Evolutionary conservation across 305 asterid genomes (phyloP).

Genomic region (Fraxinus baroniana): DNA sequence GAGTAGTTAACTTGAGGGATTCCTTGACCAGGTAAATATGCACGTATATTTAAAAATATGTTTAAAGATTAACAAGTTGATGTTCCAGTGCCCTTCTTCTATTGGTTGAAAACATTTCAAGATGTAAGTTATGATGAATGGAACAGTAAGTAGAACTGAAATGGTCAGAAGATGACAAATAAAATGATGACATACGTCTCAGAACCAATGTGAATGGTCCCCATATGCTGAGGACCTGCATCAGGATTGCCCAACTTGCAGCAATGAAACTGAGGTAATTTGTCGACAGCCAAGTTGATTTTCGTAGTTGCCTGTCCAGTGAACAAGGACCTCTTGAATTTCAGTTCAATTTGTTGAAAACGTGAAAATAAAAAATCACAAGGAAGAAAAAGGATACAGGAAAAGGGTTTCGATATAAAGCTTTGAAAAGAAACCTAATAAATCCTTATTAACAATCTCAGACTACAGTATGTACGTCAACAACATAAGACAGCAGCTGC

Average conservation of each 20-base stretch:
- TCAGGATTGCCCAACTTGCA: constrained; percentile 59
- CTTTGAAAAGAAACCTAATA: background rate
- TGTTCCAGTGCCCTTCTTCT: background rate
- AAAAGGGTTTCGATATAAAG: background rate
- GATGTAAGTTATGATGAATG: background rate
- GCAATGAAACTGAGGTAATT: constrained; percentile 70
- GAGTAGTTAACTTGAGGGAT: background rate
- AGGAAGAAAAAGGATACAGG: constrained; percentile 3
- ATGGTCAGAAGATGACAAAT: constrained; percentile 5
- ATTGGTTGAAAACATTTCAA: background rate
- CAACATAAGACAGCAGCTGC: background rate
- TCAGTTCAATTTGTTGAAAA: constrained; percentile 14
- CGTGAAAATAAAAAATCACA: background rate
- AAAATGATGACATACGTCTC: constrained; percentile 59
- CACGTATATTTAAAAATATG: background rate
- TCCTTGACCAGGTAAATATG: background rate
- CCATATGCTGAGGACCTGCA: constrained; percentile 92
- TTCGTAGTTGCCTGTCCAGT: constrained; percentile 83
- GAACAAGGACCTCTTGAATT: constrained; percentile 13
- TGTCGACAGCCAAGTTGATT: constrained; percentile 82
- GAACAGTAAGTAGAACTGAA: constrained; percentile 19
- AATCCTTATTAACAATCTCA: background rate
- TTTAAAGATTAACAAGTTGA: background rate
- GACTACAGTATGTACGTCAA: background rate
- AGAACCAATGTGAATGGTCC: constrained; percentile 87